Evolutionary conservation across 768 basidiomycete species (phyloP).

Genomic region (Leccinum obscurum): DNA sequence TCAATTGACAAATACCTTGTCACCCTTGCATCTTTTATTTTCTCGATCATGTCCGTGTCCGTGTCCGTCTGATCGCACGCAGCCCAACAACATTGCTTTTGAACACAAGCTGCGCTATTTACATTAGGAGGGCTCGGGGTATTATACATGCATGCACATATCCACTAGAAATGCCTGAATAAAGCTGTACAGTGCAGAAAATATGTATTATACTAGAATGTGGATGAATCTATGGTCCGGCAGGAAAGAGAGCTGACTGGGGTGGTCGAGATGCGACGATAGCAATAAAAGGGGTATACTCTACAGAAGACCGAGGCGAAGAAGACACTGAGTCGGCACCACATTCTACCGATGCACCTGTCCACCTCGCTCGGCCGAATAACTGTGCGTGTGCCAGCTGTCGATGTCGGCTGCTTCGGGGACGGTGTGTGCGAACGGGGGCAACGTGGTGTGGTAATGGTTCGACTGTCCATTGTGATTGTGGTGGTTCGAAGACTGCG

Average conservation of each 20-base stretch:
- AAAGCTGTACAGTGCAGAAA: constrained; percentile 36
- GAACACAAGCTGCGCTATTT: constrained; percentile 26
- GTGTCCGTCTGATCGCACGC: constrained; percentile 7
- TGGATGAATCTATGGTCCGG: constrained; percentile 30
- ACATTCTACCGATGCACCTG: constrained; percentile 55
- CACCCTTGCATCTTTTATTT: constrained; percentile 11
- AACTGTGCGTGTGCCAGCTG: constrained; percentile 53
- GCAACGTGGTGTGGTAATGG: constrained; percentile 45
- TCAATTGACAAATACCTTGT: constrained; percentile 31
- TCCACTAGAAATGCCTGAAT: constrained; percentile 38
- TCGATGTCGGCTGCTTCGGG: constrained; percentile 47
- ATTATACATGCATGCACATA: constrained; percentile 42
- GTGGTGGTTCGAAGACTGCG: constrained; percentile 33
- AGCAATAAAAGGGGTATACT: constrained; percentile 40
- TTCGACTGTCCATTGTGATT: constrained; percentile 36
- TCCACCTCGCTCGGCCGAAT: constrained; percentile 62
- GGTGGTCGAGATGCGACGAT: constrained; percentile 24
- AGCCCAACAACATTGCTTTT: constrained; percentile 1
- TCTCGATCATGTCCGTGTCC: constrained; percentile 15
- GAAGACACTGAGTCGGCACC: background rate
- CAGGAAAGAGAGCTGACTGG: constrained; percentile 11
- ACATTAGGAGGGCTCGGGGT: constrained; percentile 32
- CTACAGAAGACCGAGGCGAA: constrained; percentile 21
- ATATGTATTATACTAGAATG: constrained; percentile 36
- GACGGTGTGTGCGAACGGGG: constrained; percentile 47